These are phyloP conservation scores for Yamadazyma spencermartinsiae DNA, from an alignment of 1,139 yeast genomes.

Conservation along the genomic window DNA sequence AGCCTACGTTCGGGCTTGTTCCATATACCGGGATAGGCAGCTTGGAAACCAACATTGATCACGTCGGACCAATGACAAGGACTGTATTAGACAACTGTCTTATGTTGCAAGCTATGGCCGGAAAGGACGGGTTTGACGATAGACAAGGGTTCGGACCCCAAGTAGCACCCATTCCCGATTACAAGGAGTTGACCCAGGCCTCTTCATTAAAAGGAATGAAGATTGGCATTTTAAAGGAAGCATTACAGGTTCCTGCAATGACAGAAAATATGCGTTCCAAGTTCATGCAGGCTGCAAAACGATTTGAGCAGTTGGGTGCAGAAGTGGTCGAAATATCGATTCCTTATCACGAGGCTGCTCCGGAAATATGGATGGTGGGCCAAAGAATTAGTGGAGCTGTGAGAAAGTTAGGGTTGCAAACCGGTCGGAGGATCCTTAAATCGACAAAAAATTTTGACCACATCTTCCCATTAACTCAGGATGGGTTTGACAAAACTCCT, in stretches of 20 bases:
- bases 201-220: conserved; percentile 14
- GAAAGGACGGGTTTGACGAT: conserved; percentile 17
- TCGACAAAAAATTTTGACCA: conserved; percentile 10
- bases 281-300: conserved; percentile 12
- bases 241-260: conserved; percentile 15
- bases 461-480: conserved; percentile 19
- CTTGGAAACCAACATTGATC: conserved; percentile 17
- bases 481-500: conserved; percentile 26
- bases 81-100: conserved; percentile 13
- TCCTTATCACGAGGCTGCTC: conserved; percentile 15
- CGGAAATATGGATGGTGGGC: conserved; percentile 19
- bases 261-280: conserved; percentile 11
- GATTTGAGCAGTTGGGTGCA: conserved; percentile 15
- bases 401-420: conserved; percentile 17
- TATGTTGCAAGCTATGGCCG: conserved; percentile 16
- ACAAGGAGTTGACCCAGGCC: conserved; percentile 7
- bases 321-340: conserved; percentile 15
- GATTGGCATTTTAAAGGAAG: conserved; percentile 16
- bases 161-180: conserved; percentile 22
- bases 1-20: conserved; percentile 17
- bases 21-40: conserved; percentile 18
- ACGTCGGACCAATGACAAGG: conserved; percentile 16
- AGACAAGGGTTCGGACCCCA: conserved; percentile 24
- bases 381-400: conserved; percentile 13
- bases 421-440: conserved; percentile 11